These are phyloP conservation scores for Cladosporium phlei DNA, from an alignment of 2,329 filamentous ascomycete genomes.

Conservation along the genomic window DNA sequence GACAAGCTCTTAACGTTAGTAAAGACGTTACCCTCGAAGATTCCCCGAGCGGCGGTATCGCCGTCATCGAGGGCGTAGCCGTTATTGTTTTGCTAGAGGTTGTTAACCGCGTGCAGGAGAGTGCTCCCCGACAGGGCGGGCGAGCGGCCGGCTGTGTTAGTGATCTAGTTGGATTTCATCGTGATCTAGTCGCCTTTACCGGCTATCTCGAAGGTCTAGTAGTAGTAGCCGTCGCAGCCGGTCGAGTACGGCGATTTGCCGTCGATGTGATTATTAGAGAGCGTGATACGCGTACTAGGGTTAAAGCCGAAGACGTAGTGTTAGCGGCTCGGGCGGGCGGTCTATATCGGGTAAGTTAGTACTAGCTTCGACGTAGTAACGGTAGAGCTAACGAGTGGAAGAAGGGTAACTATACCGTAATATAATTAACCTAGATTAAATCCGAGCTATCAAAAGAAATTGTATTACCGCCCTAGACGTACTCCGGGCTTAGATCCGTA, in stretches of 20 bases:
- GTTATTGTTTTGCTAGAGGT: conserved; percentile 52
- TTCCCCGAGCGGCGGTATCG: conserved; percentile 21
- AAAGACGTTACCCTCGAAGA: conserved; percentile 16
- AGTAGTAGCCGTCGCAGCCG: conserved; percentile 24
- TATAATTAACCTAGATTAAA: conserved; percentile 29
- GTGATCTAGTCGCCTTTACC: conserved; percentile 23
- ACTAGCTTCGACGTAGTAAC: conserved; percentile 43
- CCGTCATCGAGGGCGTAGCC: conserved; percentile 52
- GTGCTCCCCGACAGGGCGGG: conserved; percentile 50
- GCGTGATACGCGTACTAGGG: conserved; percentile 18
- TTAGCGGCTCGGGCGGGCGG: conserved; percentile 29
- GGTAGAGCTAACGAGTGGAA: conserved; percentile 28
- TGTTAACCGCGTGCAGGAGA: conserved; percentile 56
- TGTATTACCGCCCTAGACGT: conserved; percentile 33
- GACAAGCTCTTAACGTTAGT: neutral
- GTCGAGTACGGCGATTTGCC: conserved; percentile 22
- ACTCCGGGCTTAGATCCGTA: conserved; percentile 30
- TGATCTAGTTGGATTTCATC: conserved; percentile 25
- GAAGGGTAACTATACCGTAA: conserved; percentile 30
- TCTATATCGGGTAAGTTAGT: conserved; percentile 28
- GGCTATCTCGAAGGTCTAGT: conserved; percentile 23
- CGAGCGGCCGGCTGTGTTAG: conserved; percentile 13
- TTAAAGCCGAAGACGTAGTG: conserved; percentile 43
- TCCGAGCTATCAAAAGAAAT: conserved; percentile 28
- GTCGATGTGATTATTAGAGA: conserved; percentile 25